Evolutionary conservation across 1,284 basidiomycete species (phyloP).

Genomic region (Leccinum griseonigrum): DNA sequence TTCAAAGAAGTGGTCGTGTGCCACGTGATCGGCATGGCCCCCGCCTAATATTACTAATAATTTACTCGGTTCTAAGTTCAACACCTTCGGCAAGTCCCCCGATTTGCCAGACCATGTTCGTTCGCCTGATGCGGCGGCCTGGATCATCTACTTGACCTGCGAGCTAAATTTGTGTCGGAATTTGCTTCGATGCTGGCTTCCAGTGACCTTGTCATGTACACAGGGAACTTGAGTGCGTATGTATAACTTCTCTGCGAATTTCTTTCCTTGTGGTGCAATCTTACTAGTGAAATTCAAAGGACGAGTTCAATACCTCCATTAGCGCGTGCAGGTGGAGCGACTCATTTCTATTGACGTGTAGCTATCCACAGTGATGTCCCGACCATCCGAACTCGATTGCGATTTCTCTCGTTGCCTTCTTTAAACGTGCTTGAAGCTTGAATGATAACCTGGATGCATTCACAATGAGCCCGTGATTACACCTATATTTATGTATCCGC

Average conservation of each 20-base stretch:
- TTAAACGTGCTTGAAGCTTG: not conserved
- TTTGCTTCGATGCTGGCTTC: constrained; percentile 1
- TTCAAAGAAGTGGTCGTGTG: not conserved
- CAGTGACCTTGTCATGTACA: constrained; percentile 1
- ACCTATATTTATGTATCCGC: not conserved
- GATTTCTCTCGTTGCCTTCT: not conserved
- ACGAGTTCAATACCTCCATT: not conserved
- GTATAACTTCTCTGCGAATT: not conserved
- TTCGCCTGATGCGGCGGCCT: no score
- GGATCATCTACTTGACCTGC: not conserved
- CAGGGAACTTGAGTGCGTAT: not conserved
- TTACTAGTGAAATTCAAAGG: not conserved
- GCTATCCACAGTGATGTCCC: not conserved
- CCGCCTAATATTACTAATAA: not conserved
- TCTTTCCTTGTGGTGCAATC: not conserved
- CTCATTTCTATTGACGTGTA: not conserved
- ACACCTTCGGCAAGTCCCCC: constrained; percentile 9
- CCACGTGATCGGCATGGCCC: not conserved
- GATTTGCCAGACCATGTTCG: not conserved
- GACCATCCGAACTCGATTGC: not conserved
- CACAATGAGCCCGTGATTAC: not conserved
- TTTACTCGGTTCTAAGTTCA: constrained; percentile 15
- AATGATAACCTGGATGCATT: not conserved
- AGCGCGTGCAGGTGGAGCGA: not conserved
- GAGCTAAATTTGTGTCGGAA: not conserved